These are phyloP conservation scores for Chlorella vulgaris DNA, from an alignment of 139 green algal species.

Conservation along the genomic window DNA sequence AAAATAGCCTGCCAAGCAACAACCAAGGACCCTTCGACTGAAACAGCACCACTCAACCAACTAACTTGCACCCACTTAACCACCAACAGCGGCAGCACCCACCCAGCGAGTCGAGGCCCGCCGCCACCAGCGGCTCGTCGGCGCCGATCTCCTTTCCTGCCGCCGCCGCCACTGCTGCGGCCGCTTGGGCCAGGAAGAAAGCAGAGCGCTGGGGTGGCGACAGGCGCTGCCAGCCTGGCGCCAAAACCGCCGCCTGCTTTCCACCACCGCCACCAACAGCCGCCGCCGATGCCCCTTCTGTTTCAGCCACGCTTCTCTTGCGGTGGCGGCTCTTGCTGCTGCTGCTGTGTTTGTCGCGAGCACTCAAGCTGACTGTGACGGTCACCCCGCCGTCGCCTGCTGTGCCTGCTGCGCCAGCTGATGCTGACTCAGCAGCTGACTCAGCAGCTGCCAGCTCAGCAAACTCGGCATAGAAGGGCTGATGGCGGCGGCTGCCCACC, in stretches of 20 bases:
- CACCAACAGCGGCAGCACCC: constrained; percentile 57
- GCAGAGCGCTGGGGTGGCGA: not conserved
- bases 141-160: constrained; percentile 46
- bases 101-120: constrained; percentile 79
- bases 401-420: not conserved
- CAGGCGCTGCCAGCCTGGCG: too few relatives aligned
- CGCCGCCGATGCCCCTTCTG: too few relatives aligned
- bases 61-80: not conserved
- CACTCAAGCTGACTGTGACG: fast-evolving
- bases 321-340: too few relatives aligned
- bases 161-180: constrained; percentile 19
- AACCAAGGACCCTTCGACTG: too few relatives aligned
- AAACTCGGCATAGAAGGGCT: constrained; percentile 36
- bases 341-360: too few relatives aligned
- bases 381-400: not conserved
- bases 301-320: too few relatives aligned
- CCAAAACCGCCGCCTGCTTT: too few relatives aligned
- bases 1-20: too few relatives aligned
- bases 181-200: not conserved
- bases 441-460: constrained; percentile 21
- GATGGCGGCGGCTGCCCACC: not conserved
- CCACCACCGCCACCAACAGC: too few relatives aligned
- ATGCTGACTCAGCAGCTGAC: not conserved
- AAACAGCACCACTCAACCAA: not conserved
- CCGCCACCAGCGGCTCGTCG: constrained; percentile 68